Base-by-base conservation (phyloP, 2,329 filamentous ascomycete genomes). In the Cladosporium halotolerans region DNA sequence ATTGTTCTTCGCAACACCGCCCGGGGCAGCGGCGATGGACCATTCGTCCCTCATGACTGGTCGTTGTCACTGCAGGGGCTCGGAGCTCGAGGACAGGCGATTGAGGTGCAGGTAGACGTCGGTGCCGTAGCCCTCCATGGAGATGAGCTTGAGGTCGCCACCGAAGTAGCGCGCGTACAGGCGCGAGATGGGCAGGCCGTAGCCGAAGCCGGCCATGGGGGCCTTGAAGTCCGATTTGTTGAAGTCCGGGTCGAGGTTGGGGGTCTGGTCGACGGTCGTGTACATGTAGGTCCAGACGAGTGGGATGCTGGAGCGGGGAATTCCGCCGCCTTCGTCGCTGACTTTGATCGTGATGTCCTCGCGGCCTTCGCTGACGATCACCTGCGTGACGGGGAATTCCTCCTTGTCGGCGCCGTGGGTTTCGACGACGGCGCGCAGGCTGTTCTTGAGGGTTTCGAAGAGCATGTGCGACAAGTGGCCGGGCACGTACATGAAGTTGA, bases 281-380 rank as follows among this genome's bases (percentile, higher is more conserved):
- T 99, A 99, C 93, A 97, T 99, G 71, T 99, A 99, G 10, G 93
- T 99, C 93, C 93, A 99, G n/a, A 97, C 93, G 11, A 99, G 79
- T 4, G 93, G 93, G 59, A 99, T 97, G 49, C 89, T 83, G 63
- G 88, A 95, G 64, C 93, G 79, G 0, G 93, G 90, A 50, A 99
- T 97, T 57, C 93, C 93, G 59, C 93, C 93, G 55, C 93, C 93
- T 73, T 99, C 93, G 69, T 99, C 93, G 4, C 87, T 89, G 63
- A 99, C 87, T 74, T 99, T 99, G 76, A 99, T 96, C 4, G 93
- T 99, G 65, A 99, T 99, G 66, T 99, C 93, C 73, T 99, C 93
- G 69, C 93, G 92, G 55, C 93, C 93, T 72, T 99, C 92, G 32
- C 93, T 93, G 31, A 99, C 90, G 57, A 99, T 95, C 50, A 99